phyloP scores from a whole-genome alignment of 192 early-diverging fungal genomes.

The Coemansia sp. region DNA sequence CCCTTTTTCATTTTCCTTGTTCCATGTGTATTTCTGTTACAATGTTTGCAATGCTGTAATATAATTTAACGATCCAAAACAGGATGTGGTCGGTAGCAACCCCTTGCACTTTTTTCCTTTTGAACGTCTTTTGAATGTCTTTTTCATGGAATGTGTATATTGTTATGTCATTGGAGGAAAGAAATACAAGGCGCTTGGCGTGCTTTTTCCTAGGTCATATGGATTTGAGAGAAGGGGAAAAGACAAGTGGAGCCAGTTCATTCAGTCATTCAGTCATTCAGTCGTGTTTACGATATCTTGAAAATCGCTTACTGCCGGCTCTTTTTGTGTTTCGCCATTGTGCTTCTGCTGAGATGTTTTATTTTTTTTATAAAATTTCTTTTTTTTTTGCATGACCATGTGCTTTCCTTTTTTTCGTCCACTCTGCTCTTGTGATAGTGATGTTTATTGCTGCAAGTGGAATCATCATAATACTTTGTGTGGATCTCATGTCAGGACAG shows the following conservation, averaged over 20 bases:
- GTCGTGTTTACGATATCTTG: neutral
- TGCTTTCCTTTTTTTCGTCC: neutral
- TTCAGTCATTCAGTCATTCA: no score
- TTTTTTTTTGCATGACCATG: neutral
- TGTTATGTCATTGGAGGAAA: no score
- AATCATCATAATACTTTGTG: neutral
- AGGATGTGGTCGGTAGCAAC: neutral
- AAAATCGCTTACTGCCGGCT: neutral
- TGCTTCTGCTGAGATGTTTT: neutral
- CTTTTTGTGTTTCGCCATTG: neutral
- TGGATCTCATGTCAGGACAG: neutral
- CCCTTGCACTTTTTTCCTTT: neutral
- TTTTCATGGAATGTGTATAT: no score
- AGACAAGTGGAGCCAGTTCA: no score
- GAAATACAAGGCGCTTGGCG: no score
- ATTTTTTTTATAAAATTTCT: neutral
- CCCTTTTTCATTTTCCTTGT: neutral
- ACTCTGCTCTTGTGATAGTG: neutral
- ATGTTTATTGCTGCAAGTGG: slow-evolving; percentile 1
- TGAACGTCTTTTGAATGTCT: neutral
- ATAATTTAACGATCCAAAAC: neutral
- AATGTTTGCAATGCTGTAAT: neutral
- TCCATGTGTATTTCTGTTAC: neutral
- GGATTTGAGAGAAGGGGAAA: no score
- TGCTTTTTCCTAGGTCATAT: no score